phyloP scores from a whole-genome alignment of 805 yeast species.

The Yamadazyma tumulicola region DNA sequence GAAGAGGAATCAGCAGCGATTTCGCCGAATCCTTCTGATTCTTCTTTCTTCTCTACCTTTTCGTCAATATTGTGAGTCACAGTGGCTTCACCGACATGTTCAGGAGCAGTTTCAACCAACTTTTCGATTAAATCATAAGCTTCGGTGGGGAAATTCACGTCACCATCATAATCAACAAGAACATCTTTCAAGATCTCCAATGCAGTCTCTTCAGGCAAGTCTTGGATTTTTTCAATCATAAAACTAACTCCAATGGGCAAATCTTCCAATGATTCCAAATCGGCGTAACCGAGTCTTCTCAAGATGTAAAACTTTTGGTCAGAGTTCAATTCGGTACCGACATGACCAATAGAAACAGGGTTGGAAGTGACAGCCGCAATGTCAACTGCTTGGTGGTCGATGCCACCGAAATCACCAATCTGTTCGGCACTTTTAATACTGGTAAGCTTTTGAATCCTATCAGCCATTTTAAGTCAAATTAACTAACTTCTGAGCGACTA shows the following conservation, averaged over 20 bases:
- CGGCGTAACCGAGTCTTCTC: conserved; percentile 23
- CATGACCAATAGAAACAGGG: conserved; percentile 20
- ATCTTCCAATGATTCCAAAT: conserved; percentile 25
- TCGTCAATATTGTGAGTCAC: conserved; percentile 3
- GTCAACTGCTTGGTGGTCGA: conserved; percentile 8
- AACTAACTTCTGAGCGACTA: background rate
- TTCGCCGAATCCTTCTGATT: conserved; percentile 4
- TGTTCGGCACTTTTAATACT: conserved; percentile 8
- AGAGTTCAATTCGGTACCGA: conserved; percentile 20
- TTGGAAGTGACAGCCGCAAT: conserved; percentile 20
- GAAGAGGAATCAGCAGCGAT: conserved; percentile 7
- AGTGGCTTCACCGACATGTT: background rate
- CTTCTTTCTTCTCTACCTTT: conserved; percentile 4
- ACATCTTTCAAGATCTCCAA: conserved; percentile 26
- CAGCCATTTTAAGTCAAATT: conserved; percentile 3
- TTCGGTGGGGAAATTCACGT: conserved; percentile 29
- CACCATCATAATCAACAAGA: conserved; percentile 25
- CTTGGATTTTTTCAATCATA: conserved; percentile 29
- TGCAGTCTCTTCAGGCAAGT: conserved; percentile 18
- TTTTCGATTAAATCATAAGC: conserved; percentile 25
- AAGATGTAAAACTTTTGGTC: conserved; percentile 27
- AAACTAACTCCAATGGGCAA: conserved; percentile 27
- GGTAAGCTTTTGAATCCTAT: conserved; percentile 8
- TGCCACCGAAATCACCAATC: background rate
- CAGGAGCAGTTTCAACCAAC: conserved; percentile 10